phyloP scores from a whole-genome alignment of 1,284 basidiomycete genomes.

The Xanthoconium separans region DNA sequence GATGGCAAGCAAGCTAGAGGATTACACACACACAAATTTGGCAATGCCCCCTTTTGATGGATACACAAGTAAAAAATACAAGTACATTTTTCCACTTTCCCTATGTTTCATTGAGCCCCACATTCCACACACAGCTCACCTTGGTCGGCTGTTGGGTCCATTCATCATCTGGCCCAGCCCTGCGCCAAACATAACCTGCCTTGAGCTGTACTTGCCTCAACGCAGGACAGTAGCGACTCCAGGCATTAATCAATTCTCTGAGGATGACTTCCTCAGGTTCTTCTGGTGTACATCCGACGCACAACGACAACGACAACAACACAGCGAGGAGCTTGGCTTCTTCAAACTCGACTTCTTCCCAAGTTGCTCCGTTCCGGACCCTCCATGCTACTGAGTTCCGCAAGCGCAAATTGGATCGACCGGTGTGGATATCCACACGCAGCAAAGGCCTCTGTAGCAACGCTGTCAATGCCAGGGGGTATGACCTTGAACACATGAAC shows the following conservation, averaged over 20 bases:
- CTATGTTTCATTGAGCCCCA: conserved; percentile 21
- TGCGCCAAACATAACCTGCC: conserved; percentile 31
- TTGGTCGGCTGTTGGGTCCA: conserved; percentile 18
- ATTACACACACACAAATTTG: conserved; percentile 20
- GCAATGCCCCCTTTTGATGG: no score
- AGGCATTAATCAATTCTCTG: conserved; percentile 28
- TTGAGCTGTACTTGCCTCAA: conserved; percentile 28
- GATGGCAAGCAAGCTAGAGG: no score
- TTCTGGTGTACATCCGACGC: background rate
- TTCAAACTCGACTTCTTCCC: conserved; percentile 24
- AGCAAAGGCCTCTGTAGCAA: background rate
- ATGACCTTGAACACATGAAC: conserved; percentile 29
- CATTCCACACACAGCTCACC: conserved; percentile 11
- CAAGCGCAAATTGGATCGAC: conserved; percentile 11
- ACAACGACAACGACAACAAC: background rate
- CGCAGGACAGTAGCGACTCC: conserved; percentile 31
- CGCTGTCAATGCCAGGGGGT: conserved; percentile 13
- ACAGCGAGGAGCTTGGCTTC: conserved; percentile 9
- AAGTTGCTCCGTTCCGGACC: conserved; percentile 13
- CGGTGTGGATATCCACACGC: conserved; percentile 16
- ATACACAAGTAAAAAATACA: background rate
- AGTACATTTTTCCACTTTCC: background rate
- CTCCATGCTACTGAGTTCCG: conserved; percentile 12
- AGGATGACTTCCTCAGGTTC: conserved; percentile 15
- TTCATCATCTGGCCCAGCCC: conserved; percentile 17